Percentiles rank a stretch among this genome's conserved stretches.
phyloP scores from a whole-genome alignment of 495 filamentous ascomycete species.

The Penicillium daleae region DNA sequence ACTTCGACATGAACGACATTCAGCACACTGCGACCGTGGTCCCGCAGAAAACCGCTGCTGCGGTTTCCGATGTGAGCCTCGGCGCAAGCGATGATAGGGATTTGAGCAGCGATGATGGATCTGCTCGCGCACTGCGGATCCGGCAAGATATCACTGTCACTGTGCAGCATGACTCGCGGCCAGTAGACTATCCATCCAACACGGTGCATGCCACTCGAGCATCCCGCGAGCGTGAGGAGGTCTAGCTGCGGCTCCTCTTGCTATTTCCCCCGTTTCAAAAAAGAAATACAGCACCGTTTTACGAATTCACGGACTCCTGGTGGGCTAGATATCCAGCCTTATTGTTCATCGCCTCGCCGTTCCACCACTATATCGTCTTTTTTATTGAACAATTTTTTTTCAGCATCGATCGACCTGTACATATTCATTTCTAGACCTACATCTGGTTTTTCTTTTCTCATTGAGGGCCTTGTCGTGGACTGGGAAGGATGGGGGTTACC shows the following conservation, averaged over 20 bases:
- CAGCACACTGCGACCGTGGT: constrained; percentile 32
- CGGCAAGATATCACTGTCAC: constrained; percentile 52
- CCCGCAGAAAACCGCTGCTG: constrained; percentile 30
- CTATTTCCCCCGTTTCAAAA: not conserved
- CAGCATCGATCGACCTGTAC: constrained; percentile 14
- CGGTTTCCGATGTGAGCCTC: constrained; percentile 39
- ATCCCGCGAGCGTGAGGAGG: constrained; percentile 20
- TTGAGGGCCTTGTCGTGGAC: not conserved
- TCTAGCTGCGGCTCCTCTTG: constrained; percentile 13
- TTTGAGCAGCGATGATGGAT: constrained; percentile 45
- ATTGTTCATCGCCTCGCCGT: constrained; percentile 3
- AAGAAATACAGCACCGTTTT: constrained; percentile 5
- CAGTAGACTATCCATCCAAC: constrained; percentile 28
- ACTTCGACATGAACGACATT: constrained; percentile 43
- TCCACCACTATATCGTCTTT: constrained; percentile 3
- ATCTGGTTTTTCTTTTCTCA: not conserved
- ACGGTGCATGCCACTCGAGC: constrained; percentile 13
- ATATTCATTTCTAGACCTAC: constrained; percentile 21
- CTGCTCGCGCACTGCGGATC: constrained; percentile 47
- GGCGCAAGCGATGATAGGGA: constrained; percentile 35
- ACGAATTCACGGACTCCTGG: constrained; percentile 27
- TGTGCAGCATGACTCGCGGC: constrained; percentile 41
- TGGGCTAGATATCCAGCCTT: constrained; percentile 29
- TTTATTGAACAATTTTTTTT: not conserved
- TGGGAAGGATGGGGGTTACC: constrained; percentile 4